Conservation (phyloP, 2,329 filamentous ascomycete species). For the Westerdykella aurantiaca region DNA sequence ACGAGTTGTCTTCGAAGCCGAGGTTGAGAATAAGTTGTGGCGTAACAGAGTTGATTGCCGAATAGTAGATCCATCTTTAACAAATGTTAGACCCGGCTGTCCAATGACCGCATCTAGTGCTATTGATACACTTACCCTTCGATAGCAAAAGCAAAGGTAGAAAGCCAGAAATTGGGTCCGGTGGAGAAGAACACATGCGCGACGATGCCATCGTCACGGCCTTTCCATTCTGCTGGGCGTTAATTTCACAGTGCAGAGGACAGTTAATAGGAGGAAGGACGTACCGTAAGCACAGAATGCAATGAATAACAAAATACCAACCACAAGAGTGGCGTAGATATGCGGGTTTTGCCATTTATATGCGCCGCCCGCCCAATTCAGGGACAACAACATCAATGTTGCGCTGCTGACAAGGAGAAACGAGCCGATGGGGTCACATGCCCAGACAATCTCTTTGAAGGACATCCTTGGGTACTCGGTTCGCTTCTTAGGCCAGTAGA, state of each 20-base stretch:
- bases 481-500: slow-evolving; percentile 34
- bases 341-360: slow-evolving; percentile 22
- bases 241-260: background rate
- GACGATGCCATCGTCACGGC: slow-evolving; percentile 49
- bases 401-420: slow-evolving; percentile 20
- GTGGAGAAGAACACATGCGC: slow-evolving; percentile 52
- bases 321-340: slow-evolving; percentile 18
- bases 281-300: slow-evolving; percentile 26
- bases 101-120: background rate
- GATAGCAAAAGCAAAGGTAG: slow-evolving; percentile 52
- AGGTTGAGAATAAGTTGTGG: slow-evolving; percentile 30
- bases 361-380: slow-evolving; percentile 28
- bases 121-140: slow-evolving; percentile 40
- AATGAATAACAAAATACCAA: slow-evolving; percentile 21
- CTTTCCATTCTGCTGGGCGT: slow-evolving; percentile 48
- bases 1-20: slow-evolving; percentile 25
- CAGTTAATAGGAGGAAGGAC: background rate
- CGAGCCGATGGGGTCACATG: slow-evolving; percentile 27
- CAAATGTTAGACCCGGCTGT: background rate
- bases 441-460: slow-evolving; percentile 23
- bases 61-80: slow-evolving; percentile 48
- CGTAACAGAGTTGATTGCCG: slow-evolving; percentile 28
- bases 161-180: slow-evolving; percentile 51
- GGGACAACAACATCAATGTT: slow-evolving; percentile 23
- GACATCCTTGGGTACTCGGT: slow-evolving; percentile 21